A percentile compares a stretch with the other conserved stretches of the same genome.
phyloP scores from a whole-genome alignment of 805 yeast species.

The Ogataea kodamae region DNA sequence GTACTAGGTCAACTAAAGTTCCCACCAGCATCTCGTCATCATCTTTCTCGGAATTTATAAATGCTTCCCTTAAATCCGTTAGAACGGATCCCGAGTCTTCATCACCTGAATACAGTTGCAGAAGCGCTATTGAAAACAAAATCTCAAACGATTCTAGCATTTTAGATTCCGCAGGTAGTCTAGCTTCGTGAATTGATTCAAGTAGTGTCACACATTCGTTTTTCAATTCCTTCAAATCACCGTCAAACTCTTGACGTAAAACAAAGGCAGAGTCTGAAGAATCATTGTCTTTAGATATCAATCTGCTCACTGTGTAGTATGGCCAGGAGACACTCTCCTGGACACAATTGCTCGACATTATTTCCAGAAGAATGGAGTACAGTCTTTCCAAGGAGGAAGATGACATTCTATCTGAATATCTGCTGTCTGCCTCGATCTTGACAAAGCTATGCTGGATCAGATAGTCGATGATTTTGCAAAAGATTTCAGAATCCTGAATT shows the following conservation, averaged over 20 bases:
- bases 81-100: conserved; percentile 72
- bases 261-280: conserved; percentile 15
- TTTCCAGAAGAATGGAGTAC: conserved; percentile 55
- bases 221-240: conserved; percentile 48
- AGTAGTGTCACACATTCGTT: conserved; percentile 48
- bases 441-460: conserved; percentile 28
- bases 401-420: conserved; percentile 33
- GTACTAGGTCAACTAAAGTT: conserved; percentile 45
- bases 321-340: conserved; percentile 58
- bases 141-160: conserved; percentile 58
- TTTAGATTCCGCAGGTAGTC: conserved; percentile 28
- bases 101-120: conserved; percentile 76
- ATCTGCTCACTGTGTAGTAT: conserved; percentile 40
- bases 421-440: conserved; percentile 12
- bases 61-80: conserved; percentile 66
- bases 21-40: conserved; percentile 38
- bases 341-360: conserved; percentile 16
- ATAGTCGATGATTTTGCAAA: conserved; percentile 18
- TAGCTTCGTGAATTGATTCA: conserved; percentile 38
- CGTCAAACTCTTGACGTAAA: conserved; percentile 47
- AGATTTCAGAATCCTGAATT: conserved; percentile 9
- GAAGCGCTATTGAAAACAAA: conserved; percentile 67
- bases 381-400: conserved; percentile 57
- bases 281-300: conserved; percentile 14
- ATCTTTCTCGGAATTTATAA: conserved; percentile 42